Conservation (phyloP, 225 moss, liverwort and hornwort genomes). For the Pseudisothecium myosuroides region DNA sequence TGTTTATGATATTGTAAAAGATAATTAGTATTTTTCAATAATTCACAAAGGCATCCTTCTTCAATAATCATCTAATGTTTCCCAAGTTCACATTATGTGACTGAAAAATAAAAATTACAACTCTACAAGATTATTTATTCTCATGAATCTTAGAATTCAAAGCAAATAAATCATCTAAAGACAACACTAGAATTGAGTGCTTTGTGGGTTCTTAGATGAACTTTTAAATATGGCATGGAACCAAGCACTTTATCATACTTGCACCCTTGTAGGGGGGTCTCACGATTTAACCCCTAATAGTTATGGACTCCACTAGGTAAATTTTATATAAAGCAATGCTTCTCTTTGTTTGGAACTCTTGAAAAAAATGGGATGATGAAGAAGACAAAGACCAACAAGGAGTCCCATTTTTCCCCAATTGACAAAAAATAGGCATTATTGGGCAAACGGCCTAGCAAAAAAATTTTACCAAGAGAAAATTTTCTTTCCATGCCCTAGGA, state of each 20-base stretch:
- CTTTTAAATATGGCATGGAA: accelerated
- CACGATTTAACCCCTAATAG: background rate
- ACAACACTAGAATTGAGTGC: background rate
- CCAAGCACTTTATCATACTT: background rate
- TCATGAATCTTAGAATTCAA: background rate
- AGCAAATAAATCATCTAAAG: background rate
- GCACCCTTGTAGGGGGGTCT: accelerated
- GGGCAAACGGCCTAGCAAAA: accelerated
- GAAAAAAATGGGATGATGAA: background rate
- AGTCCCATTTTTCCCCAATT: background rate
- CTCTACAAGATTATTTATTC: background rate
- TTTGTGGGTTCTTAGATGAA: background rate
- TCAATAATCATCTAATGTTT: background rate
- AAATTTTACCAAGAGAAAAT: background rate
- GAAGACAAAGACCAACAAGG: background rate
- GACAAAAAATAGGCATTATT: background rate
- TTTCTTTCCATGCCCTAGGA: accelerated
- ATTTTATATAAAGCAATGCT: background rate
- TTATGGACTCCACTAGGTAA: background rate
- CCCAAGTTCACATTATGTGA: background rate
- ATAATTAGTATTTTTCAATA: background rate
- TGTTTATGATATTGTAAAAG: background rate
- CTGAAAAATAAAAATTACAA: background rate
- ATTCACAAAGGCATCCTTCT: background rate
- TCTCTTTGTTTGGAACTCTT: background rate